Conservation (phyloP, 2,329 filamentous ascomycete genomes). For the Arthrobotrys sinensis region DNA sequence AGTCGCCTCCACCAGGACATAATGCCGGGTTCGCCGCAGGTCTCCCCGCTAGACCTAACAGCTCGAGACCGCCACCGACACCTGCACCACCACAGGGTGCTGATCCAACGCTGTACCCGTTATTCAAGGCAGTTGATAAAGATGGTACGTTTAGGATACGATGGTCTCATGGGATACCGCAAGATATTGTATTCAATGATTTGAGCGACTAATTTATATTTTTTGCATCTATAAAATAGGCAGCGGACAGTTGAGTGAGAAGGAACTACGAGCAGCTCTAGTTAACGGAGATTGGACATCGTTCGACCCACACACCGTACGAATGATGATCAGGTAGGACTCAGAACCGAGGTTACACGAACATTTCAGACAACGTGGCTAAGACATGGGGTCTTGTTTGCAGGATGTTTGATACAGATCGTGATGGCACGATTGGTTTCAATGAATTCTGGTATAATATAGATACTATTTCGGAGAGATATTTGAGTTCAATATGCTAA, state of each 20-base stretch:
- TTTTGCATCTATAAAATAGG: slow-evolving; percentile 68
- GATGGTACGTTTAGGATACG: slow-evolving; percentile 72
- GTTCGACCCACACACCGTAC: slow-evolving; percentile 93
- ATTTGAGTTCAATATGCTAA: background rate
- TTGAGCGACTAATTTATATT: slow-evolving; percentile 10
- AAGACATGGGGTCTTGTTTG: slow-evolving; percentile 6
- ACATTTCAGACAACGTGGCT: slow-evolving; percentile 11
- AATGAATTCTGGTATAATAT: slow-evolving; percentile 83
- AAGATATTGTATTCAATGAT: background rate
- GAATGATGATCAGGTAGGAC: slow-evolving; percentile 87
- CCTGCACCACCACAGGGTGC: slow-evolving; percentile 73
- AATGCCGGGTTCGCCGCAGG: slow-evolving; percentile 51
- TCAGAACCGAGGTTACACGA: slow-evolving; percentile 29
- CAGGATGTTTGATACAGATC: slow-evolving; percentile 95
- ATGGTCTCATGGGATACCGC: background rate
- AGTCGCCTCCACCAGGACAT: slow-evolving; percentile 38
- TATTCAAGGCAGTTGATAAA: slow-evolving; percentile 93
- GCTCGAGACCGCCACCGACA: slow-evolving; percentile 77
- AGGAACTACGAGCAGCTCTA: slow-evolving; percentile 87
- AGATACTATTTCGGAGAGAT: background rate
- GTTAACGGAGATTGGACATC: slow-evolving; percentile 97
- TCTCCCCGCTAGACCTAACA: slow-evolving; percentile 55
- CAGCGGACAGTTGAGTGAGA: slow-evolving; percentile 85
- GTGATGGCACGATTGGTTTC: slow-evolving; percentile 89
- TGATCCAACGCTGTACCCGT: slow-evolving; percentile 82